A percentile compares a stretch with the other conserved stretches of the same genome.
Conservation (phyloP, 2,329 filamentous ascomycete genomes). For the Pseudogymnoascus sp. region DNA sequence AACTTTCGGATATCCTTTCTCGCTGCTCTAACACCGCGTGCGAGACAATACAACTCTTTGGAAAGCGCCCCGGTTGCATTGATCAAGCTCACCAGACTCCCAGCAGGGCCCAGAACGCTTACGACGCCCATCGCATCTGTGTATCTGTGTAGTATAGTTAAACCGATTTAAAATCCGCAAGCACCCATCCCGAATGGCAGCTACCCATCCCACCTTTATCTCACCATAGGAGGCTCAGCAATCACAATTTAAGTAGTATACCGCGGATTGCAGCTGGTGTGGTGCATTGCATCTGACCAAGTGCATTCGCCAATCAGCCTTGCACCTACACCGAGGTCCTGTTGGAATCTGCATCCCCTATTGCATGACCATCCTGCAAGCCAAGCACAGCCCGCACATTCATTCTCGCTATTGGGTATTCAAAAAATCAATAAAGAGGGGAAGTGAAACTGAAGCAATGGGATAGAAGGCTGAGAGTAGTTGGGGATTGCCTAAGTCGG, state of each 20-base stretch:
- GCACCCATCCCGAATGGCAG: not conserved
- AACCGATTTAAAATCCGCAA: not conserved
- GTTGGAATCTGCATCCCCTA: not conserved
- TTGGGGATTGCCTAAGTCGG: not conserved
- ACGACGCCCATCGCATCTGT: not conserved
- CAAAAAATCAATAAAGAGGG: not conserved
- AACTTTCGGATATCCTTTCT: not conserved
- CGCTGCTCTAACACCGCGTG: not conserved
- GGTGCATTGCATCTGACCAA: not conserved
- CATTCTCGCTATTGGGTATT: not conserved
- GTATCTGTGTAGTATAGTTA: not conserved
- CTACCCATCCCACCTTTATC: not conserved
- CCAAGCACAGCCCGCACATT: not conserved
- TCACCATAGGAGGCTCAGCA: not conserved
- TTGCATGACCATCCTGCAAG: not conserved
- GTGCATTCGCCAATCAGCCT: not conserved
- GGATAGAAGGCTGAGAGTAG: not conserved
- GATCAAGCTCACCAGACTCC: not conserved
- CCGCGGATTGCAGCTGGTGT: not conserved
- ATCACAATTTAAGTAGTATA: not conserved
- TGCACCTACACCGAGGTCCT: not conserved
- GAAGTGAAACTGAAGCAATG: not conserved
- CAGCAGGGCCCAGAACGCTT: not conserved
- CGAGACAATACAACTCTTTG: not conserved
- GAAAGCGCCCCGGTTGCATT: not conserved